Base-by-base conservation (phyloP, 2,329 filamentous ascomycete genomes). In the Fusarium virguliforme region DNA sequence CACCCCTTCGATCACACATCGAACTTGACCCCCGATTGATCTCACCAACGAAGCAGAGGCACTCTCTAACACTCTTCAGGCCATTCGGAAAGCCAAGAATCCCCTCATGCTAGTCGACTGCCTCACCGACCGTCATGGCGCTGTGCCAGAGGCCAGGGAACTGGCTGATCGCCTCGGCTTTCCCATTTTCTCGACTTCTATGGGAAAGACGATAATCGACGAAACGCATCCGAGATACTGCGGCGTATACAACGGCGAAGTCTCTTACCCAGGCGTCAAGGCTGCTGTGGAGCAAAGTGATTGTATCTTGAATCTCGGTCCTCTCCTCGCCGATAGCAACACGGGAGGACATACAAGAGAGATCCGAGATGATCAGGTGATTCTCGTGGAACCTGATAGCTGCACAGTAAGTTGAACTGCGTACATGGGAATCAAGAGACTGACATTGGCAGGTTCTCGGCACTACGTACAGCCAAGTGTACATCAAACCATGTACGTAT, bases 291-390 rank as follows among this genome's bases (percentile, higher is more conserved):
- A 67, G 24, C 7, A 26, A 6, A 67, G 65, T n/a, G 65, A 67
- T 24, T 64, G 56, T 4, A 67, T 67, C 4, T 4, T 64, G 4
- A 61, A 67, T n/a, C 32, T 67, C 13, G 65, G 65, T 0, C 65
- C 65, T 26, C 43, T 67, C 18, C 38, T 67, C 4, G 50, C 65
- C 0, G 65, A 67, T 8, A 64, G 56, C 53, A 67, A 67, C 4
- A 67, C 65, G 4, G 65, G 65, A 7, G 65, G 56, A 1, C 65
- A 67, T 32, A 57, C 61, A 9, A 61, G 65, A 48, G 61, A 67
- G 15, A 64, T 67, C 18, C 4, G n/a, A 6, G 15, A 30, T 10
- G 43, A 67, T 2, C 56, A 59, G 4, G 30, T 58, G 6, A 48
- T 67, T 38, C 10, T 65, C 10, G n/a, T 67, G 6, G 65, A 65